phyloP scores from a whole-genome alignment of 352 stramenopile species.

The Phytopythium mirpurense region DNA sequence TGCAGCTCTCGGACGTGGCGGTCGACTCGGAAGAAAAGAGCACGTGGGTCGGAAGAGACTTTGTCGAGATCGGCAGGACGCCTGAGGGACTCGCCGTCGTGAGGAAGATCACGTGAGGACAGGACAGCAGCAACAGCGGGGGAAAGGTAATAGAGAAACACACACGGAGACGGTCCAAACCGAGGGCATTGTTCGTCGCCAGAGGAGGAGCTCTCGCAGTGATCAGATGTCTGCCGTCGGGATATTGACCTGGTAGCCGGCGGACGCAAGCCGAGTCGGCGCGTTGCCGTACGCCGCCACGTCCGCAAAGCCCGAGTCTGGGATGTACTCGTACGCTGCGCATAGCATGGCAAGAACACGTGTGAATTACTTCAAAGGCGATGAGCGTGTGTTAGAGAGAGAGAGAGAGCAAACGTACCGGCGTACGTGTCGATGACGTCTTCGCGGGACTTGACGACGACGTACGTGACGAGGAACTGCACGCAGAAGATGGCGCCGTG shows the following conservation, averaged over 20 bases:
- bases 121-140: neutral
- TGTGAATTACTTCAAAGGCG: too few species aligned
- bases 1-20: conserved; percentile 32
- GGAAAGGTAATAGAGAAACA: neutral
- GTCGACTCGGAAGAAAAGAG: conserved; percentile 30
- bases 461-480: conserved; percentile 50
- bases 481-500: conserved; percentile 56
- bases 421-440: conserved; percentile 84
- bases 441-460: conserved; percentile 72
- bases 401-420: too few species aligned
- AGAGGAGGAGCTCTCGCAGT: neutral
- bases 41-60: conserved; percentile 25
- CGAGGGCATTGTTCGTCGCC: neutral
- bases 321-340: conserved; percentile 82
- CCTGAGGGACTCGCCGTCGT: conserved; percentile 48
- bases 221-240: conserved; percentile 61
- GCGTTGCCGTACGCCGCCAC: conserved; percentile 29
- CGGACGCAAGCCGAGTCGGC: conserved; percentile 7
- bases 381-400: too few species aligned
- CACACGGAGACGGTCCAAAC: neutral
- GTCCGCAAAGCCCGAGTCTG: conserved; percentile 45
- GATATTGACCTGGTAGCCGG: conserved; percentile 49
- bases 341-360: neutral
- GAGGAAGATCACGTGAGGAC: conserved; percentile 22
- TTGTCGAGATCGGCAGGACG: conserved; percentile 35